These are phyloP conservation scores for Saturnispora silvae DNA, from an alignment of 805 yeast genomes.

Conservation along the genomic window DNA sequence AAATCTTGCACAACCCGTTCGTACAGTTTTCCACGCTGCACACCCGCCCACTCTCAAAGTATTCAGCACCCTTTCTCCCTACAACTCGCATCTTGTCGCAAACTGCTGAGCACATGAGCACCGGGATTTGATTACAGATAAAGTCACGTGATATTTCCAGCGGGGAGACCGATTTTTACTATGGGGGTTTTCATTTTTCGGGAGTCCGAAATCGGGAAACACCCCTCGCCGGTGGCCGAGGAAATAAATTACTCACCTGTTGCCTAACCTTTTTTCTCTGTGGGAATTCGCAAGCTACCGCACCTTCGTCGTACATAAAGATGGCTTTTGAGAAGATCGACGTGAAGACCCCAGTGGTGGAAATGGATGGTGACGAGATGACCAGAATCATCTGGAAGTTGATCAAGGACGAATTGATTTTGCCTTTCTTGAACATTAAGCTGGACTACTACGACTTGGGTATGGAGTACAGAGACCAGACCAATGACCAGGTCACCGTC, in stretches of 20 bases:
- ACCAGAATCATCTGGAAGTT: conserved; percentile 92
- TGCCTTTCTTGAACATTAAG: conserved; percentile 79
- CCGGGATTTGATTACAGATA: too few species aligned
- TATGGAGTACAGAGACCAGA: conserved; percentile 74
- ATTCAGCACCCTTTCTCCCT: background rate
- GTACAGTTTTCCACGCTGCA: too few species aligned
- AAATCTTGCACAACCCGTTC: too few species aligned
- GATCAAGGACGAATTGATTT: conserved; percentile 75
- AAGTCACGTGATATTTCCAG: too few species aligned
- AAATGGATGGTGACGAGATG: conserved; percentile 97
- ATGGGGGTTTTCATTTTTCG: too few species aligned
- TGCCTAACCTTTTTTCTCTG: background rate
- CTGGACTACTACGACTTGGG: conserved; percentile 88
- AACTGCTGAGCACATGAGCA: background rate
- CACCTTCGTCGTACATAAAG: too few species aligned
- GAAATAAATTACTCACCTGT: background rate
- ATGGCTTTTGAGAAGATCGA: conserved; percentile 43
- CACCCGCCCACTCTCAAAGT: too few species aligned
- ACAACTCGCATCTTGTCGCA: background rate
- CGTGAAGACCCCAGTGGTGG: conserved; percentile 85
- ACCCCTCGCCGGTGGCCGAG: too few species aligned
- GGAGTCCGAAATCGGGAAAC: conserved; percentile 1
- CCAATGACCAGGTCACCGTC: conserved; percentile 77
- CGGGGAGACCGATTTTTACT: too few species aligned
- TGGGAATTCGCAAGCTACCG: too few species aligned